Conservation (phyloP, 139 green algal species). For the Chlorella sp. region DNA sequence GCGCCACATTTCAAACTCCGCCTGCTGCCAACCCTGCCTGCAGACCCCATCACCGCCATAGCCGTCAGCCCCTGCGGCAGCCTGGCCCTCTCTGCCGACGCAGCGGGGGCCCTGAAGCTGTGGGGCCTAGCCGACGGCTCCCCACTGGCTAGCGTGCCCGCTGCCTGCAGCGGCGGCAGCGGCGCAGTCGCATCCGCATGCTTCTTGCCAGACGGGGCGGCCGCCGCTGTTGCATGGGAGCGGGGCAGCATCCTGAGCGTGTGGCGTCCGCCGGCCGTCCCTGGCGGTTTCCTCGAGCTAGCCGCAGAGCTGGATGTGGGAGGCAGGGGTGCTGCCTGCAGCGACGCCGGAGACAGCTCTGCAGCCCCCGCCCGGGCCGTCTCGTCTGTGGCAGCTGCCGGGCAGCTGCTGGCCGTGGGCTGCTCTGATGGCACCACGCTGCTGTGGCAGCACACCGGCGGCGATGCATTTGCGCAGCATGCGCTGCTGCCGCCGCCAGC, state of each 20-base stretch:
- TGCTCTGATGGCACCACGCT: constrained; percentile 21
- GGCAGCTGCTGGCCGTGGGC: background rate
- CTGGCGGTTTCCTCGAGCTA: background rate
- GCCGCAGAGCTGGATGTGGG: background rate
- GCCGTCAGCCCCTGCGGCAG: constrained; percentile 7
- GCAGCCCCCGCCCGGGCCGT: background rate
- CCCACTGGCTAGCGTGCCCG: background rate
- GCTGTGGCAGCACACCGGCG: background rate
- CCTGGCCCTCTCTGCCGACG: background rate
- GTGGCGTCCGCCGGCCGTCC: background rate
- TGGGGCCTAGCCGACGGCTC: constrained; percentile 8
- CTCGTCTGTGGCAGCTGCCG: background rate
- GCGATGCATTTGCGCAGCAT: background rate
- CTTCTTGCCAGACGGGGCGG: background rate
- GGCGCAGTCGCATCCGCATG: background rate
- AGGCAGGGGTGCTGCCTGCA: background rate
- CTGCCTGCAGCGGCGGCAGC: too few relatives aligned
- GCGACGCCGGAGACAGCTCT: background rate
- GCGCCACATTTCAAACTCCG: too few relatives aligned
- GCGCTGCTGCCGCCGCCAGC: background rate
- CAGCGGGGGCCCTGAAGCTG: background rate
- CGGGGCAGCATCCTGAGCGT: background rate
- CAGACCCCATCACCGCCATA: background rate
- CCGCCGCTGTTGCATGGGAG: background rate
- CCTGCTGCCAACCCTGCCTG: background rate